Conservation (phyloP, 1,139 yeast genomes). For the Debaryomyces coudertii region DNA sequence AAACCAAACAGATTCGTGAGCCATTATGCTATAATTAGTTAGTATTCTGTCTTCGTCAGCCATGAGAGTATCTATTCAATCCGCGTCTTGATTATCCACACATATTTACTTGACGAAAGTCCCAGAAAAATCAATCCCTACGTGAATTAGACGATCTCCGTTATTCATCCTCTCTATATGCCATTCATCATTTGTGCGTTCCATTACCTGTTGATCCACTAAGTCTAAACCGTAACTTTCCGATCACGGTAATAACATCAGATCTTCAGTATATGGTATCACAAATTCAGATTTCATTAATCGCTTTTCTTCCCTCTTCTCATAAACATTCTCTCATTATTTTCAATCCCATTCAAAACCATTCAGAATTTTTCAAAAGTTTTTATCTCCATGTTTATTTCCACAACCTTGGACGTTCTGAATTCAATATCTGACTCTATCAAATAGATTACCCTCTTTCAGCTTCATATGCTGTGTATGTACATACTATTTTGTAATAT, state of each 20-base stretch:
- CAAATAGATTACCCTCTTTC: not conserved
- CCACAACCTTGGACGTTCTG: not conserved
- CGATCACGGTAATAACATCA: not conserved
- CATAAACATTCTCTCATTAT: too few relatives aligned
- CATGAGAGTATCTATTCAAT: constrained; percentile 6
- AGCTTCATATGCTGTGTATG: not conserved
- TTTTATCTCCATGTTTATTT: not conserved
- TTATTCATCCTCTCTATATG: not conserved
- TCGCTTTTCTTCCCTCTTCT: too few relatives aligned
- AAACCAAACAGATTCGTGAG: constrained; percentile 99
- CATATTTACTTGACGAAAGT: not conserved
- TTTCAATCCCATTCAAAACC: not conserved
- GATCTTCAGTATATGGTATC: not conserved
- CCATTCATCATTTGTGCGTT: not conserved
- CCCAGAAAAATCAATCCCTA: too few relatives aligned
- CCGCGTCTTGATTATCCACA: not conserved
- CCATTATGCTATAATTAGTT: constrained; percentile 66
- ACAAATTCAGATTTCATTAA: not conserved
- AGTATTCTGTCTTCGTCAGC: constrained; percentile 20
- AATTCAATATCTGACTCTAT: not conserved
- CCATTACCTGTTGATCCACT: not conserved
- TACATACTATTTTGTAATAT: constrained; percentile 9
- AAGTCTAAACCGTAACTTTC: not conserved
- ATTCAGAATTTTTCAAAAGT: not conserved
- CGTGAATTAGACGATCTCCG: too few relatives aligned